Evolutionary conservation across 768 basidiomycete species (phyloP), one percentile per base, ranked within the genome.

Genomic region (Cystofilobasidium capitatum): DNA sequence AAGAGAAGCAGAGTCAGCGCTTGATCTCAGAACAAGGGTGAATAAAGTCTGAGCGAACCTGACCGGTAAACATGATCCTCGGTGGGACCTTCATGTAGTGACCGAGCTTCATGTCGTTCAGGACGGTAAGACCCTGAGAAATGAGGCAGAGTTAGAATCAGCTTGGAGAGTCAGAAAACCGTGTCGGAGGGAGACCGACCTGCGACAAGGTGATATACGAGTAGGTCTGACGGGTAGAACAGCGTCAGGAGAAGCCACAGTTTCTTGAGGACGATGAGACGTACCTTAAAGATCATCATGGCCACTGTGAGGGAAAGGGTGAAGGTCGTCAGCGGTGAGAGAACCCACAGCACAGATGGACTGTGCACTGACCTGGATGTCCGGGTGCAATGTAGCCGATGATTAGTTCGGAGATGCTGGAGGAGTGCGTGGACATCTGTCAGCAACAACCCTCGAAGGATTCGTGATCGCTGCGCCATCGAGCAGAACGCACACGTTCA

Each of bases 201-300:
- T n/a, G n/a, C 29, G 6, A 20, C 31, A 36, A 58, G 33, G 33
- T 51, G 59, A 47, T 67, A 47, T 69, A 69, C 24, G 57, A 58
- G 55, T 64, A 69, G 9, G 68, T 69, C 58, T 54, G 49, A 3
- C 10, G 24, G 49, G 24, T 6, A 54, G 49, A n/a, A n/a, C n/a
- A n/a, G n/a, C n/a, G n/a, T 24, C 24, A 54, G 33, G 17, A 29
- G 12, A 20, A 31, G 49, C n/a, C 17, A 29, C 49, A 20, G 49
- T 26, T n/a, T n/a, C n/a, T n/a, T n/a, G n/a, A n/a, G 9, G 7
- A 26, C 26, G 6, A 26, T 24, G 8, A 5, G 49, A 7, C 49
- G 5, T 17, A 54, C 49, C 24, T 69, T 69, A 45, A 69, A 69
- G n/a, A 69, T 64, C 68, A 69, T 69, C 68, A 69, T 69, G 24